phyloP scores from a whole-genome alignment of 73 alveolate genomes.

The Paramecium tetraurelia region DNA sequence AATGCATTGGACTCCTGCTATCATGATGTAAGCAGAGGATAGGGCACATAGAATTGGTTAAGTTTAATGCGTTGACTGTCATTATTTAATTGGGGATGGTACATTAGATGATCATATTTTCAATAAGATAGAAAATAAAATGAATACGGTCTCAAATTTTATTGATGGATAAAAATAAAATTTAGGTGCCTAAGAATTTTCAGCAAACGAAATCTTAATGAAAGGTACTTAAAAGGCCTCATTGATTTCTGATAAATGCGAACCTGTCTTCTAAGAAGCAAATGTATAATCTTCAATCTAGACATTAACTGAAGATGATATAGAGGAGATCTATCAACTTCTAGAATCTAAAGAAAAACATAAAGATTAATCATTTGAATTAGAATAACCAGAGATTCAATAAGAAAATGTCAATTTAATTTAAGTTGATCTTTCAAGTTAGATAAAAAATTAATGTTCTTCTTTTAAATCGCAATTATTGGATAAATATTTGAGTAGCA shows the following conservation, averaged over 20 bases:
- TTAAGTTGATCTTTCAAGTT: neutral
- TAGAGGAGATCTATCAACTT: neutral
- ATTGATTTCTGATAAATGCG: neutral
- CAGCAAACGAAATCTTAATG: neutral
- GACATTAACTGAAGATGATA: neutral
- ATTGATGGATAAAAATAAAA: slow-evolving; percentile 77
- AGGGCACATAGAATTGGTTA: slow-evolving; percentile 98
- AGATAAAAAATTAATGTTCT: neutral
- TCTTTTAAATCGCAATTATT: neutral
- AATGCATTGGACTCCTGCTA: slow-evolving; percentile 88
- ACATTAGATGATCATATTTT: slow-evolving; percentile 92
- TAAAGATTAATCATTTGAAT: neutral
- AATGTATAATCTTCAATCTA: neutral
- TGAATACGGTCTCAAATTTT: slow-evolving; percentile 81
- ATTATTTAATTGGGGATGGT: slow-evolving; percentile 91
- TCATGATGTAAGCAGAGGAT: slow-evolving; percentile 98
- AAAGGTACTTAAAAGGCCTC: neutral
- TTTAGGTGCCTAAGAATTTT: slow-evolving; percentile 57
- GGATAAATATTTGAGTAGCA: neutral
- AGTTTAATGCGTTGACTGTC: slow-evolving; percentile 89
- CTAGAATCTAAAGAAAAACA: neutral
- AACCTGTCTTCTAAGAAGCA: neutral
- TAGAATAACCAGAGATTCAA: neutral
- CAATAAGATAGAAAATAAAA: slow-evolving; percentile 78
- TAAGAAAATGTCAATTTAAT: neutral